Conservation (phyloP, 768 basidiomycete species). For the Suillus fuscotomentosus region DNA sequence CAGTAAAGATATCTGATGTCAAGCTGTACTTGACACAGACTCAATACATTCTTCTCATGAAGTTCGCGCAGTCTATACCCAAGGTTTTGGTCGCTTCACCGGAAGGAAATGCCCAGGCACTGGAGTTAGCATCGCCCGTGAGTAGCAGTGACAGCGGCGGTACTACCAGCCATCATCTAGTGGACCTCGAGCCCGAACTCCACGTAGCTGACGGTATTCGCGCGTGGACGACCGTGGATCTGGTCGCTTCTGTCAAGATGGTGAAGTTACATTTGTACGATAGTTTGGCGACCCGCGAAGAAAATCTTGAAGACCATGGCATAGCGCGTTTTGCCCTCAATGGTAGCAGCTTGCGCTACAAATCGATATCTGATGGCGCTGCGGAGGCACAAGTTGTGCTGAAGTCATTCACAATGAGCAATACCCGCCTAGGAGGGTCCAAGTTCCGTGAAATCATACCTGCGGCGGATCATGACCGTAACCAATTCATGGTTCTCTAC, state of each 20-base stretch:
- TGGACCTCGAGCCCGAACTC: constrained; percentile 56
- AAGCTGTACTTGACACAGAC: constrained; percentile 79
- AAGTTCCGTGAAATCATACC: constrained; percentile 96
- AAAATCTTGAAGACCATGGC: constrained; percentile 69
- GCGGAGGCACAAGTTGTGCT: constrained; percentile 84
- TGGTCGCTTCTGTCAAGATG: constrained; percentile 66
- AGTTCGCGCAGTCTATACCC: constrained; percentile 66
- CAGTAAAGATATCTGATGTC: constrained; percentile 77
- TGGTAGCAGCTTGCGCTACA: constrained; percentile 74
- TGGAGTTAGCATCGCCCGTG: constrained; percentile 21
- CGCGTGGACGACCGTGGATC: constrained; percentile 66
- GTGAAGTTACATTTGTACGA: constrained; percentile 90
- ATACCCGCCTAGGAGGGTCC: constrained; percentile 78
- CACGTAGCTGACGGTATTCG: constrained; percentile 27
- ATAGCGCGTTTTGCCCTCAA: constrained; percentile 85
- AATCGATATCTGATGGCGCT: constrained; percentile 80
- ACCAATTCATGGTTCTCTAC: constrained; percentile 93
- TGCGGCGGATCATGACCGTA: constrained; percentile 80
- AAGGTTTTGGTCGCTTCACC: constrained; percentile 52
- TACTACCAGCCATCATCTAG: constrained; percentile 4
- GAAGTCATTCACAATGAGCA: constrained; percentile 90
- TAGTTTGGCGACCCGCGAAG: constrained; percentile 50
- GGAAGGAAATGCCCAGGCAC: constrained; percentile 37
- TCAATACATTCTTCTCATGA: constrained; percentile 75
- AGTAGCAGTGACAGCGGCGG: constrained; percentile 7